phyloP scores from a whole-genome alignment of 805 yeast species.

The Candida jianshihensis region DNA sequence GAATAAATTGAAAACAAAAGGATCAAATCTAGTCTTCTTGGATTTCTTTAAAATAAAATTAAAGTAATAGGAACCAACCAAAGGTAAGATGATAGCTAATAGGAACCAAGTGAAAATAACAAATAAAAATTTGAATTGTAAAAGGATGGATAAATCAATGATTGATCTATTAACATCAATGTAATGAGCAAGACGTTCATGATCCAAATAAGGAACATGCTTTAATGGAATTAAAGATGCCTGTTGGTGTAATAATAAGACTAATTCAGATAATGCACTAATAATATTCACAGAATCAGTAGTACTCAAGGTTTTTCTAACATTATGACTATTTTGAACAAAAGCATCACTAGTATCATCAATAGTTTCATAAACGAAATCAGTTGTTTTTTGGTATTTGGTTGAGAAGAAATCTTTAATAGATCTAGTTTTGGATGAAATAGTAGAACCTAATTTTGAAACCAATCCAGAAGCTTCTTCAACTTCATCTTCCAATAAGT shows the following conservation, averaged over 20 bases:
- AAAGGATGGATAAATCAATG: slow-evolving; percentile 15
- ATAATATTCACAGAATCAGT: slow-evolving; percentile 21
- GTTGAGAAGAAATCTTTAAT: slow-evolving; percentile 18
- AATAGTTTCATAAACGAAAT: slow-evolving; percentile 13
- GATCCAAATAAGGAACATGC: slow-evolving; percentile 16
- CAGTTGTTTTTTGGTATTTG: slow-evolving; percentile 16
- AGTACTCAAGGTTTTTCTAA: slow-evolving; percentile 21
- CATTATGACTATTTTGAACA: slow-evolving; percentile 7
- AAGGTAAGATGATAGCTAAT: slow-evolving; percentile 17
- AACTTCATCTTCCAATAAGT: slow-evolving; percentile 17
- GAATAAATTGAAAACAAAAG: slow-evolving; percentile 43
- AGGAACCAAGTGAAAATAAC: slow-evolving; percentile 20
- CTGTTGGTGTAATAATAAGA: slow-evolving; percentile 10
- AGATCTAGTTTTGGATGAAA: slow-evolving; percentile 6
- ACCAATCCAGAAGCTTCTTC: slow-evolving; percentile 7
- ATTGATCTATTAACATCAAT: too few species aligned
- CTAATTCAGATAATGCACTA: slow-evolving; percentile 14
- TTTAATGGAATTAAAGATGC: slow-evolving; percentile 14
- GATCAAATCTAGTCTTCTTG: slow-evolving; percentile 40
- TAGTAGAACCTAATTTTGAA: slow-evolving; percentile 9
- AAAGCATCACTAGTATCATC: slow-evolving; percentile 6
- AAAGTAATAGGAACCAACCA: slow-evolving; percentile 22
- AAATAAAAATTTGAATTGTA: slow-evolving; percentile 14
- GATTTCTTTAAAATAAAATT: slow-evolving; percentile 23
- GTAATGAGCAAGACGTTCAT: slow-evolving; percentile 15